Evolutionary conservation across 345 rosid genomes (phyloP).

Genomic region (Lenwebbia sp.): DNA sequence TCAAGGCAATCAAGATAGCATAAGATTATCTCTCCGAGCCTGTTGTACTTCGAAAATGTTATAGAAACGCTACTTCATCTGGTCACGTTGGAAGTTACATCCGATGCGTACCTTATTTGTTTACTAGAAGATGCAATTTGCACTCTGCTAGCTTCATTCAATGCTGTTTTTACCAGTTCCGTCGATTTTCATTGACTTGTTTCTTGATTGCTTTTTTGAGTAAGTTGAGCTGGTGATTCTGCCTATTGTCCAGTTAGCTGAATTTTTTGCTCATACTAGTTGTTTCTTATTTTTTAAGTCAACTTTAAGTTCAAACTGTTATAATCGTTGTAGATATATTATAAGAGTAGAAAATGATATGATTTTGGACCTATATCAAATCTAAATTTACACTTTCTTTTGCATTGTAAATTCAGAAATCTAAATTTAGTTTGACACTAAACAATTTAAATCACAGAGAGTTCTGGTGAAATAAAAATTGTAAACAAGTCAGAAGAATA

Average conservation of each 20-base stretch:
- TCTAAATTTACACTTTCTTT: neutral
- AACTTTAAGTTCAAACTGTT: neutral
- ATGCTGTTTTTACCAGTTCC: neutral
- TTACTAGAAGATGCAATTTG: neutral
- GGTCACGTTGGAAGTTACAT: neutral
- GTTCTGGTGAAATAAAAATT: neutral
- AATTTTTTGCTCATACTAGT: neutral
- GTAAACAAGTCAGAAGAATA: neutral
- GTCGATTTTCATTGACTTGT: neutral
- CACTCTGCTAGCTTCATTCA: neutral
- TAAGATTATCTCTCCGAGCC: neutral
- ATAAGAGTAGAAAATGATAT: neutral
- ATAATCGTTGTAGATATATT: neutral
- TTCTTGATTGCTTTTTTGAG: neutral
- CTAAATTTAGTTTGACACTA: neutral
- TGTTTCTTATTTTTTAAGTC: neutral
- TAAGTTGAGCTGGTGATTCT: neutral
- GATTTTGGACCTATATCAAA: neutral
- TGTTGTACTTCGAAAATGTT: neutral
- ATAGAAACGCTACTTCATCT: neutral
- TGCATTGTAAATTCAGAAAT: neutral
- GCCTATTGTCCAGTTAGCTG: neutral
- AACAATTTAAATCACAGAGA: neutral
- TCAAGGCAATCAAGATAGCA: neutral
- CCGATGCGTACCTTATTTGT: neutral